These are phyloP conservation scores for Amanita muscaria DNA, from an alignment of 768 basidiomycete species.

Conservation along the genomic window DNA sequence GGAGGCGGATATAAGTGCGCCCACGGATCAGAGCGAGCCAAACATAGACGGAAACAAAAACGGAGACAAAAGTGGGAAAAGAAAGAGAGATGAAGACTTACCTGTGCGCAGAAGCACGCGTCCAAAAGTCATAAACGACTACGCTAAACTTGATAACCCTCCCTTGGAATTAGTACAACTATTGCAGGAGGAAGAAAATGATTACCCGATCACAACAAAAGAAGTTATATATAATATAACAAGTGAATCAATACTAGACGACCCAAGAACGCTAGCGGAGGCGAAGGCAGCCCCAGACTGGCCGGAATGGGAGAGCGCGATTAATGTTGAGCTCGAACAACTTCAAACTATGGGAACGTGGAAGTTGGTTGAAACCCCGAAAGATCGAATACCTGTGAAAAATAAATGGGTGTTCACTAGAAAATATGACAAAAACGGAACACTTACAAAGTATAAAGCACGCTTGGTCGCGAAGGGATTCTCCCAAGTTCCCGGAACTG, in stretches of 20 bases:
- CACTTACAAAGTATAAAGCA: conserved; percentile 24
- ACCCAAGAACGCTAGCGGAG: neutral
- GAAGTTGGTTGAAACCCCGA: conserved; percentile 17
- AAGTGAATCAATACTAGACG: neutral
- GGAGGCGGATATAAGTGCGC: neutral
- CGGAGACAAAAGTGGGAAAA: too few relatives aligned
- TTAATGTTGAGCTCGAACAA: conserved; percentile 8
- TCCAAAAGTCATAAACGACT: neutral
- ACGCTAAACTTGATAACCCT: neutral
- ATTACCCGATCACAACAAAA: too few relatives aligned
- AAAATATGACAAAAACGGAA: conserved; percentile 27
- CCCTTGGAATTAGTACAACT: neutral
- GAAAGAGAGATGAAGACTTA: too few relatives aligned
- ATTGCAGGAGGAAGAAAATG: neutral
- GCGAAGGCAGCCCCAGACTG: conserved; percentile 15
- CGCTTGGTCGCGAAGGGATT: conserved; percentile 25
- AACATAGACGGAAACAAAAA: too few relatives aligned
- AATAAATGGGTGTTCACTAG: conserved; percentile 26
- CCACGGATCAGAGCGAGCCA: neutral
- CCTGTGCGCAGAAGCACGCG: neutral
- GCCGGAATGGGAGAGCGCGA: conserved; percentile 10
- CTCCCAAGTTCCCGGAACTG: conserved; percentile 28
- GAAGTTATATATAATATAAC: too few relatives aligned
- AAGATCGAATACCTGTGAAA: conserved; percentile 15
- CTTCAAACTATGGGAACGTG: conserved; percentile 22